Evolutionary conservation across 2,329 filamentous ascomycete genomes (phyloP).

Genomic region (Periconia macrospinosa): DNA sequence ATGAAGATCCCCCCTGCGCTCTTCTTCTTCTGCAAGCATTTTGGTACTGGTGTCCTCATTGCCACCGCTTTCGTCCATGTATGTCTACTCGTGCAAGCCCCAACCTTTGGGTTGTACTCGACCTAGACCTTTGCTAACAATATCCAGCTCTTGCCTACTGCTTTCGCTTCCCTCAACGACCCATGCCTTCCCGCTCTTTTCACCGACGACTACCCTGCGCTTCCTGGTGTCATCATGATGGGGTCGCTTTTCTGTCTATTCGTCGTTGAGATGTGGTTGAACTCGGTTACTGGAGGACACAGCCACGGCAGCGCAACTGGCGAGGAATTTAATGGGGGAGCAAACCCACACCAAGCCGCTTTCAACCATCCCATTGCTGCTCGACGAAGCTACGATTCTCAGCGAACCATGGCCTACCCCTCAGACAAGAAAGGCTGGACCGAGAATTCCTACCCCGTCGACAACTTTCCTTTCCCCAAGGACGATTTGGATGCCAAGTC

Average conservation of each 20-base stretch:
- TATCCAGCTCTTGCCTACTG: slow-evolving; percentile 58
- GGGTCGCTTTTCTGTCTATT: slow-evolving; percentile 63
- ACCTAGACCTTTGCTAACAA: slow-evolving; percentile 7
- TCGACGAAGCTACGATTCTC: slow-evolving; percentile 38
- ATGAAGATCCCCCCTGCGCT: slow-evolving; percentile 60
- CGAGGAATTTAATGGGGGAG: slow-evolving; percentile 29
- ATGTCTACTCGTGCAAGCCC: slow-evolving; percentile 11
- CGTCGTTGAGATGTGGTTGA: slow-evolving; percentile 64
- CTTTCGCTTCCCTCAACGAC: slow-evolving; percentile 53
- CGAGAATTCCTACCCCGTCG: slow-evolving; percentile 30
- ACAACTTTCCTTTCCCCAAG: slow-evolving; percentile 34
- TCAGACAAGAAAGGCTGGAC: slow-evolving; percentile 39
- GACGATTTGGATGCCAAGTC: slow-evolving; percentile 35
- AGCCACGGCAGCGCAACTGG: slow-evolving; percentile 61
- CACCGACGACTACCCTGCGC: slow-evolving; percentile 61
- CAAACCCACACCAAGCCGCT: slow-evolving; percentile 21
- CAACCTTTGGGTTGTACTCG: too few species aligned
- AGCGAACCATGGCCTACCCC: slow-evolving; percentile 38
- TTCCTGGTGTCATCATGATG: slow-evolving; percentile 70
- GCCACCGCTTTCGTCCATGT: slow-evolving; percentile 81
- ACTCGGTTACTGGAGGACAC: slow-evolving; percentile 61
- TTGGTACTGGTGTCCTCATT: slow-evolving; percentile 77
- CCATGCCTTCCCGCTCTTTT: slow-evolving; percentile 62
- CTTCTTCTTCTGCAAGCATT: slow-evolving; percentile 65
- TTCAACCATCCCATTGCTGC: slow-evolving; percentile 35